These are phyloP conservation scores for Blastobotrys aristatus DNA, from an alignment of 1,139 yeast species.

Conservation along the genomic window DNA sequence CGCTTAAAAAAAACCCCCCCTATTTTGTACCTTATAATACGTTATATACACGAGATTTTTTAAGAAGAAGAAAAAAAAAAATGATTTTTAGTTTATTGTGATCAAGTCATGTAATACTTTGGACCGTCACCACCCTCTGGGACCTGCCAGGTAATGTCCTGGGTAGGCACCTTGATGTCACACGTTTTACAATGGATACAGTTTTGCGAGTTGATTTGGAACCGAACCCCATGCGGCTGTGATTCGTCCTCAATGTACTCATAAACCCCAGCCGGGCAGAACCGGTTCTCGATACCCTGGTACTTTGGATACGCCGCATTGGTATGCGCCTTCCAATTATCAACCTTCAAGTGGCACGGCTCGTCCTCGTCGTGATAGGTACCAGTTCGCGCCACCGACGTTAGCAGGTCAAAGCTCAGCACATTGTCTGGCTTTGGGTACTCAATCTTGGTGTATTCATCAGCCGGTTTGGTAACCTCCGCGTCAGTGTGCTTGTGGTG, in stretches of 20 bases:
- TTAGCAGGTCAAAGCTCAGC: slow-evolving; percentile 81
- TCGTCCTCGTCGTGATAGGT: slow-evolving; percentile 95
- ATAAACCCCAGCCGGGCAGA: slow-evolving; percentile 98
- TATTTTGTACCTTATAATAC: too few relatives aligned
- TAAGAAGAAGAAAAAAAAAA: too few relatives aligned
- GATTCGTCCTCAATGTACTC: slow-evolving; percentile 74
- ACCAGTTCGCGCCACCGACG: slow-evolving; percentile 93
- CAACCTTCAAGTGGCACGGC: slow-evolving; percentile 78
- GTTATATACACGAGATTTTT: background rate
- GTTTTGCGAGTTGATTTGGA: slow-evolving; percentile 91
- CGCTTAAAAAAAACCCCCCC: slow-evolving; percentile 10
- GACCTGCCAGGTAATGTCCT: slow-evolving; percentile 89
- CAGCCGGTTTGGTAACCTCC: slow-evolving; percentile 61
- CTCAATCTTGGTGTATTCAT: slow-evolving; percentile 59
- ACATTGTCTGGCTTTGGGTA: slow-evolving; percentile 94
- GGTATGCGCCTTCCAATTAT: slow-evolving; percentile 66
- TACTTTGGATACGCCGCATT: slow-evolving; percentile 62
- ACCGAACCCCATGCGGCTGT: slow-evolving; percentile 59
- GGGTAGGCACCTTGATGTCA: slow-evolving; percentile 92
- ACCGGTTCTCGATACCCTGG: slow-evolving; percentile 82
- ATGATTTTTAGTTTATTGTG: too few relatives aligned
- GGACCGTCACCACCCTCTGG: slow-evolving; percentile 99
- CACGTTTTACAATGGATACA: slow-evolving; percentile 98
- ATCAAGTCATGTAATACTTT: slow-evolving; percentile 76
- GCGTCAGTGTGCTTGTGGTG: slow-evolving; percentile 69